phyloP scores from a whole-genome alignment of 73 alveolate genomes.

The Durusdinium trenchii region DNA sequence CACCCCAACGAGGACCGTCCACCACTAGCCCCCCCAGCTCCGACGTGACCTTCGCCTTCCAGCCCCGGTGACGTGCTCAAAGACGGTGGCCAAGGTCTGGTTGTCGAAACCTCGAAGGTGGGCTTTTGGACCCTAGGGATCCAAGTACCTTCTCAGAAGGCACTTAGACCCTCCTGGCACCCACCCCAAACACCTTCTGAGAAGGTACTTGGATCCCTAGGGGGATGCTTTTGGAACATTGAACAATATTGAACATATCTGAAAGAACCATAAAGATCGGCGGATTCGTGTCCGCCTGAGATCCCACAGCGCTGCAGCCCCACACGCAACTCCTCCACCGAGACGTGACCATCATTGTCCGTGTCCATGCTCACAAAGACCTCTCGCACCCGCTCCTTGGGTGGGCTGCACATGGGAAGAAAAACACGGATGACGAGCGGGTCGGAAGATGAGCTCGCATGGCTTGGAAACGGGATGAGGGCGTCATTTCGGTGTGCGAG shows the following conservation, averaged over 20 bases:
- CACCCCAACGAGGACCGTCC: too few relatives aligned
- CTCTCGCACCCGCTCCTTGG: slow-evolving; percentile 78
- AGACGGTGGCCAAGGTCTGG: slow-evolving; percentile 80
- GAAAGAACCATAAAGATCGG: not conserved
- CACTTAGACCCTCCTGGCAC: too few relatives aligned
- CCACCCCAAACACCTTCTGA: too few relatives aligned
- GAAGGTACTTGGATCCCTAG: too few relatives aligned
- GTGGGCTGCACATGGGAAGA: not conserved
- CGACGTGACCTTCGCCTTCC: slow-evolving; percentile 76
- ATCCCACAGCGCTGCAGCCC: slow-evolving; percentile 74
- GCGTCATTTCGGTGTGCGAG: too few relatives aligned
- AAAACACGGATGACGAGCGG: not conserved
- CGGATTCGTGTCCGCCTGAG: not conserved
- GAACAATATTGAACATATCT: not conserved
- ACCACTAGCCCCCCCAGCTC: too few relatives aligned
- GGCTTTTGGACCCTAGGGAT: not conserved
- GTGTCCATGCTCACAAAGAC: slow-evolving; percentile 60
- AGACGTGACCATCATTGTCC: slow-evolving; percentile 49
- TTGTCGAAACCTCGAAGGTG: slow-evolving; percentile 50
- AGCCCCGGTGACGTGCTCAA: slow-evolving; percentile 75
- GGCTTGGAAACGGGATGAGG: too few relatives aligned
- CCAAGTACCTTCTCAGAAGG: too few relatives aligned
- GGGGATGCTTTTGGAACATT: too few relatives aligned
- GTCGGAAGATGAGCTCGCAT: too few relatives aligned
- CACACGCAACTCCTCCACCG: slow-evolving; percentile 67